Evolutionary conservation across 306 rosid species (phyloP).

Genomic region (Prinsepia uniflora): DNA sequence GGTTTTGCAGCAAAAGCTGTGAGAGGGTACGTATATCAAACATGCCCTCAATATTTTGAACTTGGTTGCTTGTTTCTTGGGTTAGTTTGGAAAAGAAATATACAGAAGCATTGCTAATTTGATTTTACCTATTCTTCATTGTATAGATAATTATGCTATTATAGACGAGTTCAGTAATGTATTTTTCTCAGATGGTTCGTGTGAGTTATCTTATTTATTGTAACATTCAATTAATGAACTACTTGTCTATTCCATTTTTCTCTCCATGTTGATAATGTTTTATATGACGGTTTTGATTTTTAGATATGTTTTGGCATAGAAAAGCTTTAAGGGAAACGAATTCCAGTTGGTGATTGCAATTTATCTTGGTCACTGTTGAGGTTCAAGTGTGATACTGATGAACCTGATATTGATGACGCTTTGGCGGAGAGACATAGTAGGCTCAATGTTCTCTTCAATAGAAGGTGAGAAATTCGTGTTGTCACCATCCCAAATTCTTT

Average conservation of each 20-base stretch:
- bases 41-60: background rate
- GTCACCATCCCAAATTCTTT: constrained; percentile 19
- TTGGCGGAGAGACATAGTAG: constrained; percentile 51
- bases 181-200: background rate
- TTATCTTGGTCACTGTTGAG: constrained; percentile 76
- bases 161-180: background rate
- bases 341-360: constrained; percentile 43
- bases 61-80: background rate
- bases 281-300: constrained; percentile 28
- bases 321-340: constrained; percentile 43
- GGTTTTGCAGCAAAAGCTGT: constrained; percentile 70
- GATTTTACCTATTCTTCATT: background rate
- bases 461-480: constrained; percentile 48
- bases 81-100: constrained; percentile 3
- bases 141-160: background rate
- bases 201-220: background rate
- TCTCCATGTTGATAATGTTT: background rate
- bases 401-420: constrained; percentile 22
- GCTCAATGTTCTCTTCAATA: constrained; percentile 65
- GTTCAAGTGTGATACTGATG: constrained; percentile 28
- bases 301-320: constrained; percentile 60
- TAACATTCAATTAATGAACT: background rate
- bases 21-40: constrained; percentile 51
- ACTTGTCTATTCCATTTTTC: background rate
- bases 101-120: background rate